Percentiles rank a stretch among this genome's conserved stretches.
phyloP scores from a whole-genome alignment of 768 basidiomycete species.

The Russula sp. region DNA sequence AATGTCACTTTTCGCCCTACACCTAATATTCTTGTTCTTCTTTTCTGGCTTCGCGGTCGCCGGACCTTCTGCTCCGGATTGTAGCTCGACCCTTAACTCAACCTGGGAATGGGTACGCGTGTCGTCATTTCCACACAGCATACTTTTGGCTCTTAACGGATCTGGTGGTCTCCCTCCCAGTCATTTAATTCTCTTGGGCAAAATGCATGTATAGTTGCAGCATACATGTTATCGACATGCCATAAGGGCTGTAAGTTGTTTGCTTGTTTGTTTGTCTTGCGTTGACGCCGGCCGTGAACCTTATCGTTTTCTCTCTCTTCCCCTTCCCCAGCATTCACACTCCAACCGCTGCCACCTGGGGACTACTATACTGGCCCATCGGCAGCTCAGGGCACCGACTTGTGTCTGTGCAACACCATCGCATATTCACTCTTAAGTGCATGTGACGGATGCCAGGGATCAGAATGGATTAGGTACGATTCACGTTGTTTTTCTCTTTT shows the following conservation, averaged over 20 bases:
- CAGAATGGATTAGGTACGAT: slow-evolving; percentile 1
- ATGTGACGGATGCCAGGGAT: slow-evolving; percentile 10
- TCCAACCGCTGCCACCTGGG: not conserved
- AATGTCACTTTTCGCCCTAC: not conserved
- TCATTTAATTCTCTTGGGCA: slow-evolving; percentile 3
- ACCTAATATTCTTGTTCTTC: not conserved
- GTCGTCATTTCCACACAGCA: not conserved
- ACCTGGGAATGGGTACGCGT: not conserved
- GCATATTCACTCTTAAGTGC: slow-evolving; percentile 5
- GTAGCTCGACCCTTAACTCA: no score
- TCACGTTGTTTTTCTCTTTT: no score
- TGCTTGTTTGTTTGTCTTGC: no score
- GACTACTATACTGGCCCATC: not conserved
- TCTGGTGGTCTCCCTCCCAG: not conserved
- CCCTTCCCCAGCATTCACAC: slow-evolving; percentile 3
- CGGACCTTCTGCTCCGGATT: not conserved
- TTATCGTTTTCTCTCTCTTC: not conserved
- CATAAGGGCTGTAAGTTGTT: not conserved
- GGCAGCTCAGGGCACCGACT: not conserved
- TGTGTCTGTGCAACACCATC: slow-evolving; percentile 9
- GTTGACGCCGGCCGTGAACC: no score
- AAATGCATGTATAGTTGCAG: not conserved
- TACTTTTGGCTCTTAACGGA: not conserved
- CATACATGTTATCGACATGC: not conserved
- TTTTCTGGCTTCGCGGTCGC: not conserved